phyloP scores from a whole-genome alignment of 2,329 filamentous ascomycete species.

The Phoma herbarum region DNA sequence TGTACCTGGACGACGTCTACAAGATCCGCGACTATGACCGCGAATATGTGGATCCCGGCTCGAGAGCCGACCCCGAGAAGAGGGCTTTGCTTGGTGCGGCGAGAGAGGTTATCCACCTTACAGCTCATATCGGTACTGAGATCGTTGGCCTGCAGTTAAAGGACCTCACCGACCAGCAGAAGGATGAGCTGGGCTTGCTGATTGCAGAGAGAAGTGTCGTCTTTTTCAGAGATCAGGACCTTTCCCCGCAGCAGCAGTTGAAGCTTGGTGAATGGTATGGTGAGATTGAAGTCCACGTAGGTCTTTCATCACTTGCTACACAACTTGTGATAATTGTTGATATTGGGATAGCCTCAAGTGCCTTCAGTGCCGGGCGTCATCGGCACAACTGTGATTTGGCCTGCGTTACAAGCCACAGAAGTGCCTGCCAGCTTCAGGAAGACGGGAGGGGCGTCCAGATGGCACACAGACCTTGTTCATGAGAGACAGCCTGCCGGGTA shows the following conservation, averaged over 20 bases:
- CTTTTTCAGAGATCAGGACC: conserved; percentile 61
- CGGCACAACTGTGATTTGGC: conserved; percentile 74
- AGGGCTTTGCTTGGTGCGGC: conserved; percentile 47
- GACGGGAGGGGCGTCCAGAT: conserved; percentile 72
- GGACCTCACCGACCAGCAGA: conserved; percentile 57
- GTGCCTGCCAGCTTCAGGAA: conserved; percentile 68
- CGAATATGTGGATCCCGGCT: conserved; percentile 47
- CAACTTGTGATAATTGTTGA: neutral
- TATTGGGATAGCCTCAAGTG: conserved; percentile 67
- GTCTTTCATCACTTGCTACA: conserved; percentile 31
- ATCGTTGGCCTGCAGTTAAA: conserved; percentile 57
- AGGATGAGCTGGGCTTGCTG: conserved; percentile 60
- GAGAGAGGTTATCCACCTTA: conserved; percentile 55
- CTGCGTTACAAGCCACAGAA: conserved; percentile 71
- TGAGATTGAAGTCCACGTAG: conserved; percentile 73
- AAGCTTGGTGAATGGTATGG: conserved; percentile 47
- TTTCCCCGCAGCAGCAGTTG: conserved; percentile 44
- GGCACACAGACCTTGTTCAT: conserved; percentile 77
- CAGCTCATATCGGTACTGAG: conserved; percentile 50
- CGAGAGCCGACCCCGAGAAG: conserved; percentile 63
- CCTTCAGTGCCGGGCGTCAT: conserved; percentile 73
- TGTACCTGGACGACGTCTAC: conserved; percentile 75
- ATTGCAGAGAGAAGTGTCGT: conserved; percentile 56
- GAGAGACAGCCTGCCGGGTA: conserved; percentile 72
- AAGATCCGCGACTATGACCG: conserved; percentile 64